Evolutionary conservation across 148 eudicot species (phyloP), one percentile per base, ranked within the genome.

Genomic region (Vaccinium macrocarpon): DNA sequence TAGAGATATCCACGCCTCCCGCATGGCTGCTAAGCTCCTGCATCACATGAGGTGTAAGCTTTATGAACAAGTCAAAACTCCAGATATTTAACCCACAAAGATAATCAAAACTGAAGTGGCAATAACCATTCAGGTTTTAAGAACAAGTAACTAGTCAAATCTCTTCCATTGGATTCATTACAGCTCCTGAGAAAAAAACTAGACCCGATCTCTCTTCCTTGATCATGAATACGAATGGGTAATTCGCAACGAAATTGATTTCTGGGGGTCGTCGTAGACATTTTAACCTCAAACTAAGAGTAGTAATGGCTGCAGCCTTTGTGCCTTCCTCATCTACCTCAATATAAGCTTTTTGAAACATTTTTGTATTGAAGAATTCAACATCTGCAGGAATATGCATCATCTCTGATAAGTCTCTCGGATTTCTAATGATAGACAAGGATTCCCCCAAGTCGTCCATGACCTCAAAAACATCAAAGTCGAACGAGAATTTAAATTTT

Each of bases 281-380:
- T 32, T 32, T 32, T 32, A 32, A 1, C 35, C 1, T 32, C 35
- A 32, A 32, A 32, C 1, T 1, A 32, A 32, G 35, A 32, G 35
- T 23, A 57, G 84, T 73, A 32, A 74, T 77, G 1, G 78, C 81
- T 32, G 84, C 61, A 10, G 86, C 88, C 46, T 83, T 79, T 14
- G 88, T 84, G 15, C 88, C 84, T 25, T 80, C 35, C 79, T 87
- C 86, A 10, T 84, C 78, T 5, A 87, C 80, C 50, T 87, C 86
- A 21, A 87, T 76, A 81, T 51, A 80, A 35, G 84, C 75, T 27
- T 83, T 83, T 5, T 86, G 88, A 35, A 79, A 1, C 5, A 79
- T 79, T 1, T 14, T 59, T 15, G 80, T 18, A 19, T 51, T 25
- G n/a, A 8, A 52, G 9, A 72, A 8, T 50, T 10, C 5, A 48